Evolutionary conservation across 768 basidiomycete genomes (phyloP).

Genomic region (Dioszegia hungarica): DNA sequence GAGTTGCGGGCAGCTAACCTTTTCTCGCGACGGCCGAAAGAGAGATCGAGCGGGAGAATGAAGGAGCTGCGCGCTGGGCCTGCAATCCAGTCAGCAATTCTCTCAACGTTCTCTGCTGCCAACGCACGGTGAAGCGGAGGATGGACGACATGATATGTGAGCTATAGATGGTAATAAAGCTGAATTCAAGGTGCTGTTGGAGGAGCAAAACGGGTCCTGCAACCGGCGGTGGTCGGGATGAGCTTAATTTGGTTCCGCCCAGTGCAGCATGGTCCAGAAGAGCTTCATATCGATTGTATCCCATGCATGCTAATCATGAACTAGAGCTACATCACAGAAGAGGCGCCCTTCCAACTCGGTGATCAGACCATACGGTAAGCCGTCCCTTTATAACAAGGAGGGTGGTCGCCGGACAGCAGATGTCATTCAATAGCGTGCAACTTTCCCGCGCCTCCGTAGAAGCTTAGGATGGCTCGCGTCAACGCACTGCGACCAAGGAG

Average conservation of each 20-base stretch:
- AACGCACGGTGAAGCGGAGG: constrained; percentile 35
- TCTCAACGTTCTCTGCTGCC: not conserved
- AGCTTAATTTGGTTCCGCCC: no score
- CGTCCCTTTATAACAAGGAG: constrained; percentile 36
- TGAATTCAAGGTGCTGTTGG: not conserved
- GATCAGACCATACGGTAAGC: constrained; percentile 30
- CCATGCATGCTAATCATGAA: not conserved
- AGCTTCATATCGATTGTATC: no score
- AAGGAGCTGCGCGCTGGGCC: constrained; percentile 35
- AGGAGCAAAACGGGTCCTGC: not conserved
- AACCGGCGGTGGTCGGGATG: no score
- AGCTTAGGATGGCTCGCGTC: constrained; percentile 15
- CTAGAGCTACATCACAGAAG: not conserved
- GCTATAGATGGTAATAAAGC: not conserved
- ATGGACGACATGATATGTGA: constrained; percentile 35
- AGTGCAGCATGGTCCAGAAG: no score
- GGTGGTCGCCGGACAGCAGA: constrained; percentile 31
- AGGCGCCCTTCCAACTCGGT: constrained; percentile 5
- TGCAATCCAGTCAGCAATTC: constrained; percentile 4
- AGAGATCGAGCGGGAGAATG: constrained; percentile 47
- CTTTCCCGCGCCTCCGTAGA: constrained; percentile 1
- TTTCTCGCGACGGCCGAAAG: constrained; percentile 46
- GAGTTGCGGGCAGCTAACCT: constrained; percentile 42
- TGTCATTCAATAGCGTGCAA: constrained; percentile 16
- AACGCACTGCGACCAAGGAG: constrained; percentile 26